Percentiles rank a stretch among this genome's conserved stretches.
Conservation (phyloP, 495 filamentous ascomycete species). For the Neurospora sp. region DNA sequence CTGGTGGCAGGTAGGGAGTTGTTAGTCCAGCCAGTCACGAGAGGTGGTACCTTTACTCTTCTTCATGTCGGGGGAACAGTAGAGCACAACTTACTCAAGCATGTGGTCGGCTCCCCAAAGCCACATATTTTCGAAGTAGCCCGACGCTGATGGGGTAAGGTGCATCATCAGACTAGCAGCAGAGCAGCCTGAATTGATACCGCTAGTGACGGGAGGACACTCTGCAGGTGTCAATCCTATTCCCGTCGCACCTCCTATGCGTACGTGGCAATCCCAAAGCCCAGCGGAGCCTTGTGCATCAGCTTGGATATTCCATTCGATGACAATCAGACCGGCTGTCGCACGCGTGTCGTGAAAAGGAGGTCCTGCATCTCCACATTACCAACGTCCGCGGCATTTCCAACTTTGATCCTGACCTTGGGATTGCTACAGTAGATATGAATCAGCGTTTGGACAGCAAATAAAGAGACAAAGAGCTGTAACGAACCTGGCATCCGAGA, state of each 20-base stretch:
- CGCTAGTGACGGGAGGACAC: slow-evolving; percentile 37
- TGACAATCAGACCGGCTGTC: slow-evolving; percentile 68
- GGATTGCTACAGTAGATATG: slow-evolving; percentile 45
- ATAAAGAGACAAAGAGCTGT: not conserved
- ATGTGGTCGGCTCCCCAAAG: slow-evolving; percentile 87
- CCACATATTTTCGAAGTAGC: slow-evolving; percentile 83
- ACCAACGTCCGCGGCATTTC: slow-evolving; percentile 61
- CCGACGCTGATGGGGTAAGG: slow-evolving; percentile 54
- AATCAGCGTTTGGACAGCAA: rapidly evolving
- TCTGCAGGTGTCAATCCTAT: slow-evolving; percentile 54
- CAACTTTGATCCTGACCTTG: slow-evolving; percentile 56
- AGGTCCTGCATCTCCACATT: slow-evolving; percentile 70
- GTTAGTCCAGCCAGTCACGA: no score
- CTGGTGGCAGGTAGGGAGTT: rapidly evolving
- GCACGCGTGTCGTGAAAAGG: slow-evolving; percentile 61
- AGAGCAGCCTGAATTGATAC: slow-evolving; percentile 29
- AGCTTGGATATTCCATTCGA: slow-evolving; percentile 67
- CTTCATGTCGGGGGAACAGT: not conserved
- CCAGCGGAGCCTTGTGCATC: not conserved
- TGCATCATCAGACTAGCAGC: slow-evolving; percentile 62
- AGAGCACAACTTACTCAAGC: slow-evolving; percentile 50
- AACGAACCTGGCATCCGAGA: slow-evolving; percentile 22
- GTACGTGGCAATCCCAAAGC: slow-evolving; percentile 9
- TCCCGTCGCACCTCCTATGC: slow-evolving; percentile 34
- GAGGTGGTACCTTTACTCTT: no score